These are phyloP conservation scores for Wickerhamia fluorescens DNA, from an alignment of 805 yeast genomes.

Conservation along the genomic window DNA sequence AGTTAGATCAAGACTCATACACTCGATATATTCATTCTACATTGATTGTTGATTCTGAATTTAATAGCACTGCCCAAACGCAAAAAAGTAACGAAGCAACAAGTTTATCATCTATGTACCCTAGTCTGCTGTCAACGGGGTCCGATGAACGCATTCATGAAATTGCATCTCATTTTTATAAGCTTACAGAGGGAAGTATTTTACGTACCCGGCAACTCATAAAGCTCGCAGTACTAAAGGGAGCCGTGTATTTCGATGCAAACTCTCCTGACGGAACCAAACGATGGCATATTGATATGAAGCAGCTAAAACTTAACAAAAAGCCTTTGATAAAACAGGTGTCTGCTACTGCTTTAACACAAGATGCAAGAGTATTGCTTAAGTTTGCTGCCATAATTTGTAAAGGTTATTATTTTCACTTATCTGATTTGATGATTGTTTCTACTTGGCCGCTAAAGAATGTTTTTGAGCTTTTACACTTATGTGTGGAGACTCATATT, in stretches of 20 bases:
- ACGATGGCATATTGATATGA: no score
- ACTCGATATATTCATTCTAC: constrained; percentile 3
- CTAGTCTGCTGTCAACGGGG: no score
- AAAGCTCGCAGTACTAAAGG: no score
- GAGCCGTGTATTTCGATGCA: no score
- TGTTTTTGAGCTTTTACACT: constrained; percentile 24
- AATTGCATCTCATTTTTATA: constrained; percentile 5
- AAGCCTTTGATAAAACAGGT: no score
- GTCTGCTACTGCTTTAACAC: constrained; percentile 1
- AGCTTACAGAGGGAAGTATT: constrained; percentile 12
- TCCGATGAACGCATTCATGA: neutral
- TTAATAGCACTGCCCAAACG: neutral
- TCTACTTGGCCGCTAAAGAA: constrained; percentile 25
- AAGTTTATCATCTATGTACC: no score
- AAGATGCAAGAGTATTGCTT: constrained; percentile 16
- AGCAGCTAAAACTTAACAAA: no score
- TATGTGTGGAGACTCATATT: constrained; percentile 24
- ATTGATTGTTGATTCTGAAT: constrained; percentile 2
- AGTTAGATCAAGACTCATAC: constrained; percentile 5
- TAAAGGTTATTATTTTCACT: constrained; percentile 24
- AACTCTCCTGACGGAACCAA: no score
- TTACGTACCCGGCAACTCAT: no score
- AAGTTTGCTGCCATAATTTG: constrained; percentile 39
- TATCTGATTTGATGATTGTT: constrained; percentile 33
- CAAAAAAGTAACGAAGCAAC: neutral